These are phyloP conservation scores for Flueggea neowawraea DNA, from an alignment of 441 rosid genomes.

Conservation along the genomic window DNA sequence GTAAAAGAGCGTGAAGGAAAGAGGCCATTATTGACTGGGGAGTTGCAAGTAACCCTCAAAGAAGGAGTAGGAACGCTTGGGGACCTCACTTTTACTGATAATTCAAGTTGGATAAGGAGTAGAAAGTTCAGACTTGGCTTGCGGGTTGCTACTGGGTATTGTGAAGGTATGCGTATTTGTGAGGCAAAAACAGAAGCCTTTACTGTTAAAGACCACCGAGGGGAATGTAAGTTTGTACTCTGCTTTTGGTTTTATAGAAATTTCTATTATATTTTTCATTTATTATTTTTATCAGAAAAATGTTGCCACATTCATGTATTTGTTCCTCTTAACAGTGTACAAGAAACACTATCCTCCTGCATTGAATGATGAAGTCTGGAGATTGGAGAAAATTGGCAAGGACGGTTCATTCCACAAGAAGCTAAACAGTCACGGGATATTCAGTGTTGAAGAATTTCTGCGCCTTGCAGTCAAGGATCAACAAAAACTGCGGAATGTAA, in stretches of 20 bases:
- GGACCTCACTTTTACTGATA: slow-evolving; percentile 90
- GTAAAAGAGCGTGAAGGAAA: slow-evolving; percentile 99
- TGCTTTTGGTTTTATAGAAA: slow-evolving; percentile 5
- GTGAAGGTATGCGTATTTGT: slow-evolving; percentile 74
- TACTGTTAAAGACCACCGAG: slow-evolving; percentile 96
- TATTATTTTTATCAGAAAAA: not conserved
- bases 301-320: not conserved
- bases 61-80: slow-evolving; percentile 98
- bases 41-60: slow-evolving; percentile 81
- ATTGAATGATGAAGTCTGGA: slow-evolving; percentile 90
- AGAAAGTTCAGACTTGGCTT: slow-evolving; percentile 96
- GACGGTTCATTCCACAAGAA: slow-evolving; percentile 98
- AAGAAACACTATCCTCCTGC: slow-evolving; percentile 99
- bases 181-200: slow-evolving; percentile 99
- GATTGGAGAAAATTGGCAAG: slow-evolving; percentile 98
- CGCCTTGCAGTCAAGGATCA: slow-evolving; percentile 71
- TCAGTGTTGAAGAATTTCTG: slow-evolving; percentile 79
- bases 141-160: slow-evolving; percentile 66
- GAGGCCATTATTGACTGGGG: slow-evolving; percentile 91
- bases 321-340: slow-evolving; percentile 56
- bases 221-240: slow-evolving; percentile 65
- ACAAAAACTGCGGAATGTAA: slow-evolving; percentile 70
- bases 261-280: no score
- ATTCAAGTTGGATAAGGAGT: slow-evolving; percentile 99
- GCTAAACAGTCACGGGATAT: slow-evolving; percentile 44